phyloP scores from a whole-genome alignment of 331 rosid genomes.

The Dryas integrifolia region DNA sequence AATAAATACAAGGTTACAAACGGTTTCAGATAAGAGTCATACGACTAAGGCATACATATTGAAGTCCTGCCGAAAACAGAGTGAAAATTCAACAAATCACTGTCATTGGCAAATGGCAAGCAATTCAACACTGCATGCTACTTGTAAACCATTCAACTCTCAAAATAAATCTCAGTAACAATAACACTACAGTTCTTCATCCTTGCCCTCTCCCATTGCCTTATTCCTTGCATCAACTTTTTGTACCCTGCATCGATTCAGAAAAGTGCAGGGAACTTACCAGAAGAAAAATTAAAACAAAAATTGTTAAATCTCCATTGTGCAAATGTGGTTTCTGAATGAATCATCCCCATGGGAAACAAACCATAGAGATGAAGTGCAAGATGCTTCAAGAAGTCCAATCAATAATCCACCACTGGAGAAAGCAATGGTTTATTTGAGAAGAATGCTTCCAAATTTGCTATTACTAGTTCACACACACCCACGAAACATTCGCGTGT shows the following conservation, averaged over 20 bases:
- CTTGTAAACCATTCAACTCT: background rate
- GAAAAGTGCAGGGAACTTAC: background rate
- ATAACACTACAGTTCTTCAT: background rate
- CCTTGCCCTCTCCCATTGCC: background rate
- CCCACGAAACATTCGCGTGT: constrained; percentile 2
- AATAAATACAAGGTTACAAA: background rate
- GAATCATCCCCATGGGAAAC: background rate
- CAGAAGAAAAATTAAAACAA: background rate
- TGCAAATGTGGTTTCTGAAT: background rate
- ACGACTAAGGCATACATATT: background rate
- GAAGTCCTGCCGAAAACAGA: background rate
- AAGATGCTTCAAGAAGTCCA: too few species aligned
- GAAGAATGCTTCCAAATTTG: constrained; percentile 34
- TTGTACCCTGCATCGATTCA: background rate
- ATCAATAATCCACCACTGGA: constrained; percentile 7
- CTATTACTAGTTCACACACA: background rate
- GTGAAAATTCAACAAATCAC: background rate
- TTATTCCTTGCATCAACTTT: background rate
- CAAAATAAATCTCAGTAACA: background rate
- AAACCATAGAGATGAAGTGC: background rate
- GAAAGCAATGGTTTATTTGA: constrained; percentile 28
- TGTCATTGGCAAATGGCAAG: background rate
- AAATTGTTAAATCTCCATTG: background rate
- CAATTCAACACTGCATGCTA: background rate
- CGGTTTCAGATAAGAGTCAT: background rate